Percentiles rank a stretch among this genome's conserved stretches.
phyloP scores from a whole-genome alignment of 1,139 yeast species.

The Scheffersomyces segobiensis region DNA sequence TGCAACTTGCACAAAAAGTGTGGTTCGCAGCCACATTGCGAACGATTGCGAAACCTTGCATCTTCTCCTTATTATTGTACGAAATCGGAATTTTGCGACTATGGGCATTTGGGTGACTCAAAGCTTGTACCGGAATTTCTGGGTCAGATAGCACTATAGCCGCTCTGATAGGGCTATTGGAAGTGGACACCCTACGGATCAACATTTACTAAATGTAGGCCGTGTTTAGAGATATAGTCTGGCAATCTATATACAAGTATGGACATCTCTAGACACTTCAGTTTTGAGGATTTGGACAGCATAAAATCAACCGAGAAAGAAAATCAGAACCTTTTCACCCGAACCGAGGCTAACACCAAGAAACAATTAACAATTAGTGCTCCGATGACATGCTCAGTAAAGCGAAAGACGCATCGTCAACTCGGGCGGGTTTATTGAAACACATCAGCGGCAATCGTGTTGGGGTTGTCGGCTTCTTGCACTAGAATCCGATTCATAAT shows the following conservation, averaged over 20 bases:
- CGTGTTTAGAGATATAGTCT: too few species aligned
- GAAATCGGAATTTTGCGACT: neutral
- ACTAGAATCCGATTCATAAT: neutral
- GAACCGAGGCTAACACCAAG: neutral
- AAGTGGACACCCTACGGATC: neutral
- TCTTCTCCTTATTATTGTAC: neutral
- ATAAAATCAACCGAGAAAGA: neutral
- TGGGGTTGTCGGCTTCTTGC: neutral
- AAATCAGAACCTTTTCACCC: neutral
- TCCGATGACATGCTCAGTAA: neutral
- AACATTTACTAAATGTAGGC: neutral
- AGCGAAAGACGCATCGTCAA: neutral
- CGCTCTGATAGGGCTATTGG: neutral
- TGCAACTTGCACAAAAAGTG: neutral
- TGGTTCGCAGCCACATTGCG: constrained; percentile 1
- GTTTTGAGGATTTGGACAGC: neutral
- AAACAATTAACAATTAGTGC: neutral
- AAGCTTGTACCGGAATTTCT: neutral
- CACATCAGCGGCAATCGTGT: neutral
- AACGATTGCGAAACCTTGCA: neutral
- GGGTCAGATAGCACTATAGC: neutral
- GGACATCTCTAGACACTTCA: too few species aligned
- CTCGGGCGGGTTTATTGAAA: neutral
- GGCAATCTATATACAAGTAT: too few species aligned
- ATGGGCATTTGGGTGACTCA: neutral